Evolutionary conservation across 1,139 yeast species (phyloP).

Genomic region (Blastobotrys raffinosifermentans): DNA sequence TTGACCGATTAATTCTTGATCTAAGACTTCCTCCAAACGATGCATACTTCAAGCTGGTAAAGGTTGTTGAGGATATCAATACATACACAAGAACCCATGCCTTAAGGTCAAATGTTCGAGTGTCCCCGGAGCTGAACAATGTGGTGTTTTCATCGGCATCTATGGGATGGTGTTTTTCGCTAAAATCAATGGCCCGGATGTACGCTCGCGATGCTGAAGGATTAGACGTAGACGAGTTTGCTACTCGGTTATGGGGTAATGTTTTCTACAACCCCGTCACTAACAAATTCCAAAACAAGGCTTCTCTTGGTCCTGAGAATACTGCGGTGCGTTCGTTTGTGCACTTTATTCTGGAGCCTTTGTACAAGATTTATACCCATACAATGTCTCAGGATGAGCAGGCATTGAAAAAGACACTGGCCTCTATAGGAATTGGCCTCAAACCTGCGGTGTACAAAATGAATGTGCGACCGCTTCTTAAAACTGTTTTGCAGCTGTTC

Average conservation of each 20-base stretch:
- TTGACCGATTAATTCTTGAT: conserved; percentile 79
- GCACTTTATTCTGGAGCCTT: conserved; percentile 66
- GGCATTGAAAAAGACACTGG: conserved; percentile 40
- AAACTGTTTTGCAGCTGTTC: conserved; percentile 47
- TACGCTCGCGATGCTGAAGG: conserved; percentile 38
- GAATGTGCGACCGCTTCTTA: conserved; percentile 56
- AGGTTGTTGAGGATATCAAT: conserved; percentile 61
- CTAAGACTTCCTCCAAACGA: conserved; percentile 69
- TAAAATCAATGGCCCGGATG: conserved; percentile 56
- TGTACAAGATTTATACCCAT: conserved; percentile 68
- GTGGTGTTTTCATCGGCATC: conserved; percentile 69
- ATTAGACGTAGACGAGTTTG: conserved; percentile 40
- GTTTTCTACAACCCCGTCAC: conserved; percentile 44
- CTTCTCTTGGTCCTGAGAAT: conserved; percentile 12
- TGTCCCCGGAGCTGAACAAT: conserved; percentile 62
- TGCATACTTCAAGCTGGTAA: conserved; percentile 60
- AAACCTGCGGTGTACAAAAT: conserved; percentile 30
- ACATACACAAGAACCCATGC: conserved; percentile 38
- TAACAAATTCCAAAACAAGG: conserved; percentile 43
- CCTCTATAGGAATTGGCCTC: conserved; percentile 32
- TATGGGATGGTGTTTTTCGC: conserved; percentile 57
- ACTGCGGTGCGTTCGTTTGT: conserved; percentile 50
- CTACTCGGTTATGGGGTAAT: conserved; percentile 72
- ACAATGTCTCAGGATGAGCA: conserved; percentile 51
- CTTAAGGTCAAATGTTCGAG: conserved; percentile 19